These are phyloP conservation scores for Trichosanthes truncata DNA, from an alignment of 306 rosid genomes.

Conservation along the genomic window DNA sequence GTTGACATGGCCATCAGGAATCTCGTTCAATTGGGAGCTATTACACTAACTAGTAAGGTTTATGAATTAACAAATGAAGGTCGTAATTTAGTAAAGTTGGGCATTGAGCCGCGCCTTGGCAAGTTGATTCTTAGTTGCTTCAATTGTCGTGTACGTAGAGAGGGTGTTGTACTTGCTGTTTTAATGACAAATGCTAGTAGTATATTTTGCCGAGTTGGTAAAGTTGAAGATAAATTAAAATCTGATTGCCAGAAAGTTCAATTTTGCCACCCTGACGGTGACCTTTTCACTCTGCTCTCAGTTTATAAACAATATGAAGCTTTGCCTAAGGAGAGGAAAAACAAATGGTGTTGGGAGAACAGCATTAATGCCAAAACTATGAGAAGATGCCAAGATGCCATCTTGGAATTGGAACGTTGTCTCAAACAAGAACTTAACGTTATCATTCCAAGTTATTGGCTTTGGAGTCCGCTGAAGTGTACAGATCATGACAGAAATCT, in stretches of 20 bases:
- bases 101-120: constrained; percentile 94
- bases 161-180: constrained; percentile 84
- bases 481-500: constrained; percentile 37
- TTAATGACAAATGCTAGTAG: constrained; percentile 83
- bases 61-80: constrained; percentile 63
- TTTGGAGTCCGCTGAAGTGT: constrained; percentile 50
- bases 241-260: constrained; percentile 80
- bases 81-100: constrained; percentile 56
- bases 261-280: constrained; percentile 85
- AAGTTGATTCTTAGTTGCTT: constrained; percentile 72
- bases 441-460: constrained; percentile 57
- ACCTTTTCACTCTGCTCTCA: constrained; percentile 85
- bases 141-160: constrained; percentile 38
- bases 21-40: constrained; percentile 65
- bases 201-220: constrained; percentile 89
- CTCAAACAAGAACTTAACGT: constrained; percentile 50
- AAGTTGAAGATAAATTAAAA: constrained; percentile 53
- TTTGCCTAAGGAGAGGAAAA: constrained; percentile 39
- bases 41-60: constrained; percentile 28
- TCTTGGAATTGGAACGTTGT: constrained; percentile 60
- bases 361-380: constrained; percentile 88
- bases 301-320: constrained; percentile 84
- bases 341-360: constrained; percentile 86
- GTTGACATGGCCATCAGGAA: constrained; percentile 74
- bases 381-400: constrained; percentile 85